Evolutionary conservation across 2,329 filamentous ascomycete genomes (phyloP).

Genomic region (Purpureocillium lavendulum): DNA sequence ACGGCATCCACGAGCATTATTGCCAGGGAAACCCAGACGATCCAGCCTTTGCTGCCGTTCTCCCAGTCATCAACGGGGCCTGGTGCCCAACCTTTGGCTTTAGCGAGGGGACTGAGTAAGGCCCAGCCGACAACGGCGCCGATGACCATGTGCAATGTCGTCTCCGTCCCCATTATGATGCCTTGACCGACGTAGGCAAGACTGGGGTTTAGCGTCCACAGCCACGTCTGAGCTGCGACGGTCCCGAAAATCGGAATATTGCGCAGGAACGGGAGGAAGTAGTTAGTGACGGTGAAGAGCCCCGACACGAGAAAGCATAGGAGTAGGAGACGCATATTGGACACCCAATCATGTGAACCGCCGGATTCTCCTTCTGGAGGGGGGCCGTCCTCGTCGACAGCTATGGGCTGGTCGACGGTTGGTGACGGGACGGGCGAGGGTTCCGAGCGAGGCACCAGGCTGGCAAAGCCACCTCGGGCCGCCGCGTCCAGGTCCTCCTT

Average conservation of each 20-base stretch:
- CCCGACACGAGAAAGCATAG: constrained; percentile 52
- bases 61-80: constrained; percentile 85
- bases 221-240: constrained; percentile 67
- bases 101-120: constrained; percentile 80
- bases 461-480: constrained; percentile 32
- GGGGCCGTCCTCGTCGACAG: background rate
- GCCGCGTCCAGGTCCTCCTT: constrained; percentile 25
- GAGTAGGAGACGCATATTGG: constrained; percentile 46
- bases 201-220: constrained; percentile 94
- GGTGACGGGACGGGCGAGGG: constrained; percentile 1
- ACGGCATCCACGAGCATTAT: constrained; percentile 96
- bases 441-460: constrained; percentile 27
- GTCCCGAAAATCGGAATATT: constrained; percentile 81
- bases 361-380: background rate
- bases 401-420: background rate
- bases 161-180: constrained; percentile 96
- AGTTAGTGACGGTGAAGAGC: constrained; percentile 70
- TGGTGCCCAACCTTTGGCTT: constrained; percentile 79
- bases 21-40: constrained; percentile 90
- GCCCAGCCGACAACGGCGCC: constrained; percentile 89
- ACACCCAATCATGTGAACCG: constrained; percentile 24
- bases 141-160: constrained; percentile 90
- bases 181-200: constrained; percentile 97
- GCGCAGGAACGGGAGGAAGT: constrained; percentile 79
- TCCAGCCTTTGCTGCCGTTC: constrained; percentile 92